Evolutionary conservation across 768 basidiomycete genomes (phyloP), one percentile per base, ranked within the genome.

Genomic region (Suillus ampliporus): DNA sequence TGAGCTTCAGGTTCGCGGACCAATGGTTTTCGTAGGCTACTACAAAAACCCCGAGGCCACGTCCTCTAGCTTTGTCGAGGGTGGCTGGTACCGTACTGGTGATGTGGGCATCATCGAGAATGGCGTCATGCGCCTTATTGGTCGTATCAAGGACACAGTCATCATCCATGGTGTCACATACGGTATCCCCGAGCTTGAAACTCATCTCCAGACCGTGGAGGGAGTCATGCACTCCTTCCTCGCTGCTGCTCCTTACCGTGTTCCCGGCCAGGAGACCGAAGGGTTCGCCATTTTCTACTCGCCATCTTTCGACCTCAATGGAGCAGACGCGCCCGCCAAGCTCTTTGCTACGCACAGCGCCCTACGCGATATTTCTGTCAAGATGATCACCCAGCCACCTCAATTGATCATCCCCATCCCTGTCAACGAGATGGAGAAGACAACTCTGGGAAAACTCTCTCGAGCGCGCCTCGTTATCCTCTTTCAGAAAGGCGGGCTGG

Each of bases 81-180:
- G 82, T 28, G 77, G 83, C 5, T 89, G 86, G 86, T 84, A 84
- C 72, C 82, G 80, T 65, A 87, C 86, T 21, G 87, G 87, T 2
- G 87, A 89, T 66, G 71, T 83, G 10, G 84, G 80, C 5, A 68
- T 75, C 35, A 67, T 83, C 10, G 63, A 71, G 38, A 67, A 71
- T 10, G 73, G 76, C 15, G 72, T 69, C 60, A 70, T 83, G 59
- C 72, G 71, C 47, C 67, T 81, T 37, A 69, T 76, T 41, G 76
- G 78, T 2, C 71, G 79, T 54, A 77, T 79, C 64, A 80, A 80
- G 66, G 77, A 79, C 54, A 73, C 70, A 28, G 65, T 80, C 64
- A 78, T 78, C 56, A 76, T 80, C 61, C 78, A 80, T 62, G 78
- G 79, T 35, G 74, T 77, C 60, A 75, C 78, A 37, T 73, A 79